Base-by-base conservation (phyloP, 139 green algal species). In the Chlamydomonas sphaeroides region DNA sequence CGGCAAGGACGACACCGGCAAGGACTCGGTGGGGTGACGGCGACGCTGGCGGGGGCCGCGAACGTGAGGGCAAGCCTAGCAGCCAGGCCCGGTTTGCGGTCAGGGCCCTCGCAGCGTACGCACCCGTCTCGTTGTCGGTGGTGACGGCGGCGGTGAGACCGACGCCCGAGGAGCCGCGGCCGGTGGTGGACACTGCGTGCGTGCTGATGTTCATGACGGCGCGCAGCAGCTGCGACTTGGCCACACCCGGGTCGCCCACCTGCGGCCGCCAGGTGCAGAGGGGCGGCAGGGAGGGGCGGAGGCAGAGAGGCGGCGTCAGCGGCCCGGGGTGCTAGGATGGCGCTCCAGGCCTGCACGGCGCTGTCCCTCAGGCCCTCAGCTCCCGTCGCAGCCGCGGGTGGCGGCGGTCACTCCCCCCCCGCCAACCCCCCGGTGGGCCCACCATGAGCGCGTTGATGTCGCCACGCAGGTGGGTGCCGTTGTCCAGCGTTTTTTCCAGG, bases 361-460 rank as follows among this genome's bases (percentile, higher is more conserved):
- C n/a, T n/a, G n/a, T n/a, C n/a, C n/a, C n/a, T n/a, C n/a, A n/a
- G n/a, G n/a, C n/a, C n/a, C n/a, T n/a, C n/a, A n/a, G n/a, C n/a
- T n/a, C n/a, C n/a, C n/a, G n/a, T n/a, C n/a, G n/a, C n/a, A n/a
- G n/a, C n/a, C n/a, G n/a, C n/a, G n/a, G n/a, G n/a, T n/a, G n/a
- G n/a, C n/a, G n/a, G n/a, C n/a, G n/a, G n/a, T n/a, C n/a, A n/a
- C n/a, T n/a, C n/a, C n/a, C n/a, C n/a, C 11, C 26, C 67, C 39
- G 18, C 11, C 67, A 41, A 69, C 8, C 0, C 26, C 30, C 5
- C 8, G 26, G 8, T 7, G 26, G n/a, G 68, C 86, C 38, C 72
- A 98, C 94, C 87, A 99, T 88, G 48, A 99, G 90, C 83, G 94
- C 96, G 92, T 99, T 99, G 86, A 99, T 95, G 90, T 99, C 97